These are phyloP conservation scores for Tetrapyrgos nigripes DNA, from an alignment of 1,284 basidiomycete species.

Conservation along the genomic window DNA sequence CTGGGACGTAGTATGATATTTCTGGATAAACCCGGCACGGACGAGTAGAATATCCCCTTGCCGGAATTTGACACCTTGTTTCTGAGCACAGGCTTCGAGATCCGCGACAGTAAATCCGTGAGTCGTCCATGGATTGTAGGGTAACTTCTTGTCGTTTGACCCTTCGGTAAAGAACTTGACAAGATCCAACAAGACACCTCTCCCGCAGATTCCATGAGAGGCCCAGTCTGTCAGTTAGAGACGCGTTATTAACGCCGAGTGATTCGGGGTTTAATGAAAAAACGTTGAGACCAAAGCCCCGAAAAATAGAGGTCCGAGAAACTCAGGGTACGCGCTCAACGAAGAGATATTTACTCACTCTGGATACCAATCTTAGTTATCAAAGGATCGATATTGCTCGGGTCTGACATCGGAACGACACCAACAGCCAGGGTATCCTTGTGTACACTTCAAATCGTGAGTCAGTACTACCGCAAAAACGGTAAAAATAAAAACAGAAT, in stretches of 20 bases:
- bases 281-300: neutral
- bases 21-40: slow-evolving; percentile 71
- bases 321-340: neutral
- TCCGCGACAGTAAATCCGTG: slow-evolving; percentile 62
- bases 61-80: slow-evolving; percentile 64
- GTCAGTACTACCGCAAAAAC: neutral
- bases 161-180: slow-evolving; percentile 56
- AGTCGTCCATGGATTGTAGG: slow-evolving; percentile 72
- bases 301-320: neutral
- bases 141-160: slow-evolving; percentile 43
- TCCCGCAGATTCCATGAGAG: slow-evolving; percentile 74
- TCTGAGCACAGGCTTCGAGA: slow-evolving; percentile 66
- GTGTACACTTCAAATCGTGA: slow-evolving; percentile 48
- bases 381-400: slow-evolving; percentile 53
- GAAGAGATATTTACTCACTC: slow-evolving; percentile 48
- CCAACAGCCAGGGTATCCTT: slow-evolving; percentile 52
- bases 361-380: slow-evolving; percentile 68
- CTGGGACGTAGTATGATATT: slow-evolving; percentile 53
- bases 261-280: neutral
- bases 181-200: slow-evolving; percentile 73
- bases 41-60: slow-evolving; percentile 67
- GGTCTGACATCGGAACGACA: slow-evolving; percentile 54
- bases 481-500: slow-evolving; percentile 7
- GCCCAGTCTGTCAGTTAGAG: slow-evolving; percentile 61
- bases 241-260: neutral